Percentiles rank a stretch among this genome's conserved stretches.
phyloP scores from a whole-genome alignment of 1,284 basidiomycete genomes.

The Ustilago shanxiensis region DNA sequence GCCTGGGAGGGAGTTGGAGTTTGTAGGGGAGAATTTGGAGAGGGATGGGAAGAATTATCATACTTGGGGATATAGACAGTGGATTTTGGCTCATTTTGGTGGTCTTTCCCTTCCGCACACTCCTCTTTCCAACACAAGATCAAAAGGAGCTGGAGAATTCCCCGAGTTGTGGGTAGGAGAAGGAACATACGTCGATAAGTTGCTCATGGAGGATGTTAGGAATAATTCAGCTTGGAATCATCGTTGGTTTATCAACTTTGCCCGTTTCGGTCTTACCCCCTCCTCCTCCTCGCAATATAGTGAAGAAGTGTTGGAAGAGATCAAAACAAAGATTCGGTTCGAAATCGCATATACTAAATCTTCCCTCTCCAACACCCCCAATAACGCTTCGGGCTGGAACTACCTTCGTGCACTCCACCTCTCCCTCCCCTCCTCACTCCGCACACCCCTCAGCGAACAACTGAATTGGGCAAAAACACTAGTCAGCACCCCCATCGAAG shows the following conservation, averaged over 20 bases:
- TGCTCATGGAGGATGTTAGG: constrained; percentile 83
- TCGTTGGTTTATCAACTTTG: constrained; percentile 90
- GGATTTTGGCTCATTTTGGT: constrained; percentile 65
- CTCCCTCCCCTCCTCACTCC: not conserved
- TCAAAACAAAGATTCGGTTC: constrained; percentile 14
- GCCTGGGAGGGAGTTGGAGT: constrained; percentile 55
- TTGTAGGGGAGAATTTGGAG: constrained; percentile 47
- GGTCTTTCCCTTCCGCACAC: constrained; percentile 41
- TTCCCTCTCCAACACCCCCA: constrained; percentile 44
- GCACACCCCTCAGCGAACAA: not conserved
- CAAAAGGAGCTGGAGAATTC: constrained; percentile 30
- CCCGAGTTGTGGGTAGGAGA: constrained; percentile 81
- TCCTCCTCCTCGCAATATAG: not conserved
- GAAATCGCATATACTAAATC: constrained; percentile 50
- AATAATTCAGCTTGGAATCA: constrained; percentile 99
- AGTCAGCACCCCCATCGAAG: constrained; percentile 34
- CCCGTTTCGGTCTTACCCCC: constrained; percentile 27
- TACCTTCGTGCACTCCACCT: constrained; percentile 59
- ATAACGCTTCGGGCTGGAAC: constrained; percentile 65
- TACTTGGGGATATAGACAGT: constrained; percentile 68
- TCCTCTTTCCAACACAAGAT: too few species aligned
- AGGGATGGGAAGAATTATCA: constrained; percentile 67
- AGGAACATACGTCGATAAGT: constrained; percentile 80
- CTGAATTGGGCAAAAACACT: constrained; percentile 27
- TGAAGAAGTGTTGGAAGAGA: constrained; percentile 28